Base-by-base conservation (phyloP, 2,329 filamentous ascomycete species). In the Aspergillus neotritici region DNA sequence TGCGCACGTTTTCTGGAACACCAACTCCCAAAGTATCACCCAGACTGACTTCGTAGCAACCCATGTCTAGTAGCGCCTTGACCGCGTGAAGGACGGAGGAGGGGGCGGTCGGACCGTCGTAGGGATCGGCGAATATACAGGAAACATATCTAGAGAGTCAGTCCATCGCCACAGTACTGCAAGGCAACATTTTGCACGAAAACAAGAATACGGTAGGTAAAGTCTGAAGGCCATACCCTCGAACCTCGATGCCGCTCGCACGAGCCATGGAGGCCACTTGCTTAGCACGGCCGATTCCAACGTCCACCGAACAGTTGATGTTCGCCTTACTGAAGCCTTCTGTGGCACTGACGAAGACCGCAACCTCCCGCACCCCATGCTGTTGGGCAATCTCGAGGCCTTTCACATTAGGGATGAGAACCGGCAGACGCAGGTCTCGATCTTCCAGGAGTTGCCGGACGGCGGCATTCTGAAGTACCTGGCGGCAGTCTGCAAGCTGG, bases 1-100 rank as follows among this genome's bases (percentile, higher is more conserved):
- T 49, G 16, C 51, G 55, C 1, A 66, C 63, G n/a, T 62, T 56
- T 11, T 44, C 53, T 35, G 61, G 59, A 40, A 87, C 94, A 25
- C 89, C 90, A 78, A 94, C 89, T 13, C 90, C 90, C 0, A 89
- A 91, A 0, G 90, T 96, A 60, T 95, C 90, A 5, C 88, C 89
- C 0, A 95, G 78, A 2, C 86, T 86, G 53, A 96, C 89, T 72
- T 95, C 88, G 60, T 94, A 87, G 14, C 87, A 90, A 13, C 90
- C 90, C 74, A 91, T 86, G 59, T 90, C 86, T 1, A 95, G 74
- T 37, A 95, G 69, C 58, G 73, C 81, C 48, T 73, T 71, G 58
- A 46, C 77, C 49, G 43, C 73, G 60, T 17, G 72, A 63, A 79
- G 72, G 10, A 70, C 70, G 38, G 74, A 70, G 0, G 72, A 66